Conservation (phyloP, 2,329 filamentous ascomycete species). For the Apiospora malaysiana region DNA sequence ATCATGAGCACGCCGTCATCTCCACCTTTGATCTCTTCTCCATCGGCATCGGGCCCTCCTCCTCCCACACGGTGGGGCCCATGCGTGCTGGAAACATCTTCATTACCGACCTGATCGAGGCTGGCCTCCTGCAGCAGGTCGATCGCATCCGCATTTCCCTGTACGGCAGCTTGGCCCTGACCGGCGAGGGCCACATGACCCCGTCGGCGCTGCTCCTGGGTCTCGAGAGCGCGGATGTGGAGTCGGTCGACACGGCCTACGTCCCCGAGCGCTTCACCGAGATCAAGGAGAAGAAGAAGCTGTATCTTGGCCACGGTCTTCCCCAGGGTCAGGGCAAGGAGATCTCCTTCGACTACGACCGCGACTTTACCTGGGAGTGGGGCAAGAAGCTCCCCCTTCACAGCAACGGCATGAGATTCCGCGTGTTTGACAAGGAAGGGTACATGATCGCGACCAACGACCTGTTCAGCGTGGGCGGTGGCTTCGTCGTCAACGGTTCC, state of each 20-base stretch:
- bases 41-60: constrained; percentile 57
- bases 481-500: constrained; percentile 57
- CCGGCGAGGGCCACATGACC: constrained; percentile 59
- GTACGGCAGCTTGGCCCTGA: constrained; percentile 57
- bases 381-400: constrained; percentile 56
- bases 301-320: constrained; percentile 50
- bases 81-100: constrained; percentile 60
- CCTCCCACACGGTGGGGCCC: constrained; percentile 57
- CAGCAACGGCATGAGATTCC: constrained; percentile 59
- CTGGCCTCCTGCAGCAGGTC: constrained; percentile 50
- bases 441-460: constrained; percentile 55
- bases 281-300: constrained; percentile 52
- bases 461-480: constrained; percentile 58
- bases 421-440: constrained; percentile 54
- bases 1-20: constrained; percentile 58
- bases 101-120: constrained; percentile 53
- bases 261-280: constrained; percentile 52
- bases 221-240: constrained; percentile 56
- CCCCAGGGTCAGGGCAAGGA: constrained; percentile 47
- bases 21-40: constrained; percentile 59
- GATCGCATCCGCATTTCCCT: constrained; percentile 54
- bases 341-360: constrained; percentile 55
- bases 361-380: constrained; percentile 58
- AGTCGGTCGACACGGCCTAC: constrained; percentile 55
- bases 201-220: constrained; percentile 55